A percentile compares a stretch with the other conserved stretches of the same genome.
These are phyloP conservation scores for Prosopis cineraria DNA, from an alignment of 306 rosid species.

Conservation along the genomic window DNA sequence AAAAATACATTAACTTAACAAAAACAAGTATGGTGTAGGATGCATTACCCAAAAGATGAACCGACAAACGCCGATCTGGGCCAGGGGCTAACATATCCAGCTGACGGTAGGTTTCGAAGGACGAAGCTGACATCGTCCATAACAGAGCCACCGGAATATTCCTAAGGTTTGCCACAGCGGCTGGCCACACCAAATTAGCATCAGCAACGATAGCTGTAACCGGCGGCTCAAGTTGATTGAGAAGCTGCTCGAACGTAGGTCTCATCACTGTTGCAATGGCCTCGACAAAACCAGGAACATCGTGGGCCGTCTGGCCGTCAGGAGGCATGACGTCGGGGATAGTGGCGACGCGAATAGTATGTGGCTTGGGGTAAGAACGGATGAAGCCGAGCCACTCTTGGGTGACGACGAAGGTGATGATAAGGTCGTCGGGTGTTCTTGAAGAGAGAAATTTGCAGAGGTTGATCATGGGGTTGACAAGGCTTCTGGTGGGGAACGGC, in stretches of 20 bases:
- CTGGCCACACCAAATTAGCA: constrained; percentile 38
- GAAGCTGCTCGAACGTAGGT: constrained; percentile 46
- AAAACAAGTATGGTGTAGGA: not conserved
- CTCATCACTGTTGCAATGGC: constrained; percentile 45
- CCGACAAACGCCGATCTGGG: not conserved
- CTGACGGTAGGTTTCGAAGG: not conserved
- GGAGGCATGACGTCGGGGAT: constrained; percentile 53
- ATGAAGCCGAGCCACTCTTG: constrained; percentile 57
- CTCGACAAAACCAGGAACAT: not conserved
- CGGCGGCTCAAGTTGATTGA: constrained; percentile 45
- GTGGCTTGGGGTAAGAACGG: constrained; percentile 43
- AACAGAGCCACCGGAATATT: constrained; percentile 46
- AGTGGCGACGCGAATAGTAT: constrained; percentile 39
- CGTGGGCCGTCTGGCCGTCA: constrained; percentile 32
- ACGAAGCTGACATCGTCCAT: constrained; percentile 45
- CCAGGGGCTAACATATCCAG: not conserved
- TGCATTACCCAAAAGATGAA: not conserved
- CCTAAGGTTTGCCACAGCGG: constrained; percentile 35
- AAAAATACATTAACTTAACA: too few relatives aligned
- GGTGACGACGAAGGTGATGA: constrained; percentile 54
- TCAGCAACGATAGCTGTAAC: constrained; percentile 35
- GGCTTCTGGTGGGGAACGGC: constrained; percentile 57
- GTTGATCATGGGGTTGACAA: constrained; percentile 66
- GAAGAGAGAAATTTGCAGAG: constrained; percentile 55
- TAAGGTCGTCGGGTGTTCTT: constrained; percentile 6